Base-by-base conservation (phyloP, 1,139 yeast genomes). In the Scheffersomyces stambukii region DNA sequence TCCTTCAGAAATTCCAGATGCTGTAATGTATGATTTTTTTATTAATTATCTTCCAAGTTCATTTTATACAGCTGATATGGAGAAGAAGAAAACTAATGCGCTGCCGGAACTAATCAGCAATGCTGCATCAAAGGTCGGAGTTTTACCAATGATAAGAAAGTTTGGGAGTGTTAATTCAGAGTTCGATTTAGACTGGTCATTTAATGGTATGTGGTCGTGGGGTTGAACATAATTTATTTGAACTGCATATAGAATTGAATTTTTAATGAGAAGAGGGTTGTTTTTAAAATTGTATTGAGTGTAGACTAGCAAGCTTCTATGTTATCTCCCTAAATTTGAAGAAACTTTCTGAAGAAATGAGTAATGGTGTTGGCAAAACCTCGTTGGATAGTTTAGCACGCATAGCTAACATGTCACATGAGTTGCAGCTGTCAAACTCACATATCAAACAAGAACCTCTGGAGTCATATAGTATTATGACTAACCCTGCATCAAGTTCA, bases 401-500 rank as follows among this genome's bases (percentile, higher is more conserved):
- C 38, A 62, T 64, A 8, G 73, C 73, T 32, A 62, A 64, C 40
- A 64, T 65, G 58, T 58, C 71, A 9, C 69, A 59, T 25, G 71
- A 63, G 41, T 52, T 64, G 19, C 64, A 51, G 29, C 48, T 50
- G 19, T 54, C 56, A 27, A 52, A 54, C 5, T 10, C 20, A 10
- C 9, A 11, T 18, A 18, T 18, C 20, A 18, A 18, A 11, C 11
- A 18, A 6, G 20, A 18, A 5, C 25, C 13, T 20, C n/a, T n/a
- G n/a, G n/a, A n/a, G n/a, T n/a, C n/a, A n/a, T n/a, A n/a, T n/a
- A n/a, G n/a, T n/a, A n/a, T n/a, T n/a, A n/a, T n/a, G n/a, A n/a
- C n/a, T n/a, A 13, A 13, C 23, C 19, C 21, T 19, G 18, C 16
- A 8, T 28, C 27, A 16, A 21, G 23, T 15, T 27, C 30, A 11